These are phyloP conservation scores for Penicillium sp. DNA, from an alignment of 2,329 filamentous ascomycete species.

Conservation along the genomic window DNA sequence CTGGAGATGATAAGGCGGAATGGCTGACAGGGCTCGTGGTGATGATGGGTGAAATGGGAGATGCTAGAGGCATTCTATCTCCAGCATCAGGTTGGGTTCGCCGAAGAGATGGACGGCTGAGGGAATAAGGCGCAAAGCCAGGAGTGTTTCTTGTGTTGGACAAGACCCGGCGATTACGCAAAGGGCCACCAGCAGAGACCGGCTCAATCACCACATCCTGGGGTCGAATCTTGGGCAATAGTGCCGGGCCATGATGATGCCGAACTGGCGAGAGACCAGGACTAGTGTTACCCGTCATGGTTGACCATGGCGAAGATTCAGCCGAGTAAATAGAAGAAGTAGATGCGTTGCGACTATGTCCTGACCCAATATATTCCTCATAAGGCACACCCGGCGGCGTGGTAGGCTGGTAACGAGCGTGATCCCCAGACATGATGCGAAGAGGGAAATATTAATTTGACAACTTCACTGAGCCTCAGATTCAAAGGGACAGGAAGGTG, in stretches of 20 bases:
- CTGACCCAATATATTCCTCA: slow-evolving; percentile 32
- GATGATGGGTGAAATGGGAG: slow-evolving; percentile 47
- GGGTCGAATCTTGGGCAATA: slow-evolving; percentile 81
- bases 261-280: slow-evolving; percentile 69
- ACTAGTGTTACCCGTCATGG: slow-evolving; percentile 67
- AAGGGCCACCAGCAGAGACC: slow-evolving; percentile 49
- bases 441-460: not conserved
- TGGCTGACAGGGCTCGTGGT: slow-evolving; percentile 28
- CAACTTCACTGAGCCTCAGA: not conserved
- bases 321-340: slow-evolving; percentile 66
- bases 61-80: slow-evolving; percentile 46
- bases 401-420: slow-evolving; percentile 45
- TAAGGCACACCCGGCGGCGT: slow-evolving; percentile 44
- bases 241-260: slow-evolving; percentile 71
- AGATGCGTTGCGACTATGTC: slow-evolving; percentile 64
- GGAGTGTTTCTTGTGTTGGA: slow-evolving; percentile 55
- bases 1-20: slow-evolving; percentile 64
- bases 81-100: slow-evolving; percentile 49
- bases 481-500: not conserved
- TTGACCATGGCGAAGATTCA: slow-evolving; percentile 68
- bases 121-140: slow-evolving; percentile 53
- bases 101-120: slow-evolving; percentile 45
- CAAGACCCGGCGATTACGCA: slow-evolving; percentile 57
- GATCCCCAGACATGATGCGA: slow-evolving; percentile 43
- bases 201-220: slow-evolving; percentile 77